Evolutionary conservation across 257 asterid genomes (phyloP), one percentile per base, ranked within the genome.

Genomic region (Jacaranda copaia): DNA sequence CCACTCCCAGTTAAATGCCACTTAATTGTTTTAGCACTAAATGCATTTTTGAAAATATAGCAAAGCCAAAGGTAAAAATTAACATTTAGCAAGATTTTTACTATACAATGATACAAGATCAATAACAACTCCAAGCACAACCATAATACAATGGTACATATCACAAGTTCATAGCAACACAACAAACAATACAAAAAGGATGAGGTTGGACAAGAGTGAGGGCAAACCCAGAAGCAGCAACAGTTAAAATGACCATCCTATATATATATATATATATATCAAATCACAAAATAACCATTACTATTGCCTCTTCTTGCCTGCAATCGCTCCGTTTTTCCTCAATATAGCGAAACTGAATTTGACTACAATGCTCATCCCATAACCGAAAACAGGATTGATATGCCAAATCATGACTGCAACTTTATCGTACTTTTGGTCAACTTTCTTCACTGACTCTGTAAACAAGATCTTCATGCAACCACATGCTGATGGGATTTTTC

Each of bases 71-170:
- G 9, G 14, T 36, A 15, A 4, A 25, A 48, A 69, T 8, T 6
- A 4, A 13, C 35, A 52, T 51, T 20, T 7, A 6, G 74, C 74
- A 68, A 68, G 32, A 51, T 42, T 51, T 25, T 32, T 25, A 51
- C 62, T 35, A n/a, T 46, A 69, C 74, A 69, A 69, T 51, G 62
- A 69, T 39, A 69, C 62, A 69, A 69, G 35, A 69, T 32, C n/a
- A 52, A 51, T 12, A 49, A 15, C 35, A 51, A 12, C 48, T 49
- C 74, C 62, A 69, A 53, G 2, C 25, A 53, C 25, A 53, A 53
- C 59, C 25, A 25, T 20, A 73, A 15, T 49, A 69, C 77, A 58
- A 49, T 16, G 32, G 32, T 25, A 40, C 14, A 73, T 69, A 45
- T 45, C 20, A 59, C 8, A 32, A 8, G 32, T 25, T 25, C 32